Conservation (phyloP, 1,284 basidiomycete genomes). For the Moniliella sp. region DNA sequence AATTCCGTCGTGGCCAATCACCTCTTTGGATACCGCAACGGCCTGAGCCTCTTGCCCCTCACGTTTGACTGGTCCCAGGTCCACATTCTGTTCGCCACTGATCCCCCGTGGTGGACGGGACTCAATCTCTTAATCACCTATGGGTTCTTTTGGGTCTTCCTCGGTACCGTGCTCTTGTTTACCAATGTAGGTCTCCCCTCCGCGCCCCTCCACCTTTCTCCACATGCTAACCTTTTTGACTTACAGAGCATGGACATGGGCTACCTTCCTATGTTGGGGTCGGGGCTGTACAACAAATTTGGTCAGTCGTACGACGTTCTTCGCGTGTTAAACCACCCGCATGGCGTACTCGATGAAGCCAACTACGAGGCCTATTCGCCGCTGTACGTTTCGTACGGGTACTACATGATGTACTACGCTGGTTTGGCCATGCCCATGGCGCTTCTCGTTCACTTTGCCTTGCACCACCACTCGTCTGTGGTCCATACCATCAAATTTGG, state of each 20-base stretch:
- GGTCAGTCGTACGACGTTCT: neutral
- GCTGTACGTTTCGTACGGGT: neutral
- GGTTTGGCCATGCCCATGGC: neutral
- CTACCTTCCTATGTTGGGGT: neutral
- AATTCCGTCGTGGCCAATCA: constrained; percentile 21
- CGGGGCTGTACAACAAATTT: neutral
- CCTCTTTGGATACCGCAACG: constrained; percentile 14
- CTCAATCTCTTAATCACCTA: neutral
- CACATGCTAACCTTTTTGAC: neutral
- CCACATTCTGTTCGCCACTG: constrained; percentile 7
- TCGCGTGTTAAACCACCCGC: neutral
- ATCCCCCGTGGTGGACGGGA: neutral
- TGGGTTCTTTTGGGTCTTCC: constrained; percentile 7
- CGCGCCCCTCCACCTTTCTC: neutral
- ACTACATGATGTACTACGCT: neutral
- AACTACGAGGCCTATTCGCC: neutral
- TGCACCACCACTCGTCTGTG: no score
- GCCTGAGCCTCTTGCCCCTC: constrained; percentile 14
- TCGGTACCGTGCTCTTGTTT: constrained; percentile 21
- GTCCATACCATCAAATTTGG: no score
- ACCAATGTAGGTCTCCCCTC: constrained; percentile 8
- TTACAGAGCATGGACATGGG: no score
- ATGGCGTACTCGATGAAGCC: neutral
- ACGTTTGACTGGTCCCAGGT: constrained; percentile 24
- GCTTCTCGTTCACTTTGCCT: neutral